A percentile compares a stretch with the other conserved stretches of the same genome.
Conservation (phyloP, 2,329 filamentous ascomycete species). For the Metarhizium rileyi region DNA sequence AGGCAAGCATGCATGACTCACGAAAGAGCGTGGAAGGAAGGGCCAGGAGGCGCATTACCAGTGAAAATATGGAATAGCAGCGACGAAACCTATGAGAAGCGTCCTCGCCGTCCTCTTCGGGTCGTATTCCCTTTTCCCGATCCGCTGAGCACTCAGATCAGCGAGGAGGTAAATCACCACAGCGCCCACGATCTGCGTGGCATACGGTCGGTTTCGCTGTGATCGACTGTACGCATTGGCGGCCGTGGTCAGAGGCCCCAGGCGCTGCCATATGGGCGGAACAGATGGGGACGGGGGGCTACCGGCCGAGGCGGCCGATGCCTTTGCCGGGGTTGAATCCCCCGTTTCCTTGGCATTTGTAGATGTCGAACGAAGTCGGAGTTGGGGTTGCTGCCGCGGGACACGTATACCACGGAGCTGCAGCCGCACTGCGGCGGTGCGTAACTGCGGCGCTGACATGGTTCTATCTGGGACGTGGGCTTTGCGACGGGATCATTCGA, state of each 20-base stretch:
- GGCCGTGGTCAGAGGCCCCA: conserved; percentile 45
- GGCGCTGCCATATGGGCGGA: conserved; percentile 42
- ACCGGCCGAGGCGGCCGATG: background rate
- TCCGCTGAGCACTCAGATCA: conserved; percentile 67
- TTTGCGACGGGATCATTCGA: too few species aligned
- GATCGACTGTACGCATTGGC: conserved; percentile 56
- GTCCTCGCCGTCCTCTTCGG: conserved; percentile 59
- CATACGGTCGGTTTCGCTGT: conserved; percentile 62
- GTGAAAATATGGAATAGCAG: conserved; percentile 68
- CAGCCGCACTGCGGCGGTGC: background rate
- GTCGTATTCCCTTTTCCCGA: conserved; percentile 56
- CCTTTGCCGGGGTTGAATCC: background rate
- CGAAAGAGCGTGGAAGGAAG: background rate
- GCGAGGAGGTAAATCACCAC: conserved; percentile 71
- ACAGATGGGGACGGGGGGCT: background rate
- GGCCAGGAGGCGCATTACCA: conserved; percentile 50
- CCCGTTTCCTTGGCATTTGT: background rate
- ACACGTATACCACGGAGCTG: background rate
- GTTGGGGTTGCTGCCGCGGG: background rate
- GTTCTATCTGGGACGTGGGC: background rate
- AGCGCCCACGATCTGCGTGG: conserved; percentile 69
- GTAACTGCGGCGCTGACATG: background rate
- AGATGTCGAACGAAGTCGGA: background rate
- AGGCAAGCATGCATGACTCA: too few species aligned
- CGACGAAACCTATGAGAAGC: conserved; percentile 62